Evolutionary conservation across 2,329 filamentous ascomycete genomes (phyloP), one percentile per base, ranked within the genome.

Genomic region (Pyrenochaeta sp.): DNA sequence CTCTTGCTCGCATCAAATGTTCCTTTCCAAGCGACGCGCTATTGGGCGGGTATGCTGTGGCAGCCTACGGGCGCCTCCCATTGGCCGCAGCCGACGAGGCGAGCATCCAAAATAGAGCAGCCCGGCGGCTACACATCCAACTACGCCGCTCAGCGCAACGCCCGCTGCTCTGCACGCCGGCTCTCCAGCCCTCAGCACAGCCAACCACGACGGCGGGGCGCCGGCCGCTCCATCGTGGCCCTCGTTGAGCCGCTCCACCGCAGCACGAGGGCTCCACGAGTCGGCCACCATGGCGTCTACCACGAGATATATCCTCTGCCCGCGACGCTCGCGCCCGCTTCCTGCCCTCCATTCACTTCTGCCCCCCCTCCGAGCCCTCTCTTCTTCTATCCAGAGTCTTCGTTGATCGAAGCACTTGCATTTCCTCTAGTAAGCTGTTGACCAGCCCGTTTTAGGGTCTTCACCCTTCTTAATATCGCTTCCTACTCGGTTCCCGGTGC

Each of bases 401-500:
- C 74, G 74, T 76, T 74, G 73, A 75, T 65, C 74, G 74, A 74
- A 73, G 72, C 63, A 59, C n/a, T 59, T 58, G 58, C 59, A 58
- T 67, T 65, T 61, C 61, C 59, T 62, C 58, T 42, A 59, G 55
- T 61, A 55, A 55, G 64, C 75, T 73, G 75, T 77, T 73, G 75
- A 77, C 59, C 75, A 69, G 59, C 52, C 38, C 46, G 40, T 68
- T 55, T 52, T 39, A 49, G 66, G 68, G 64, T 63, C 64, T 61
- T 67, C 55, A 61, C 66, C 67, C 65, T 44, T 38, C 26, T 58
- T 67, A 68, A 71, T 67, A 66, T 55, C 52, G 30, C 55, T 55
- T 56, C 53, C 44, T 52, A 47, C 55, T 60, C 51, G 40, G 36
- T 44, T 44, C 48, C 49, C 42, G 51, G 48, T 41, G 47, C 48